Percentiles rank a stretch among this genome's conserved stretches.
Conservation (phyloP, 805 yeast species). For the Jamesozyma gamospora region DNA sequence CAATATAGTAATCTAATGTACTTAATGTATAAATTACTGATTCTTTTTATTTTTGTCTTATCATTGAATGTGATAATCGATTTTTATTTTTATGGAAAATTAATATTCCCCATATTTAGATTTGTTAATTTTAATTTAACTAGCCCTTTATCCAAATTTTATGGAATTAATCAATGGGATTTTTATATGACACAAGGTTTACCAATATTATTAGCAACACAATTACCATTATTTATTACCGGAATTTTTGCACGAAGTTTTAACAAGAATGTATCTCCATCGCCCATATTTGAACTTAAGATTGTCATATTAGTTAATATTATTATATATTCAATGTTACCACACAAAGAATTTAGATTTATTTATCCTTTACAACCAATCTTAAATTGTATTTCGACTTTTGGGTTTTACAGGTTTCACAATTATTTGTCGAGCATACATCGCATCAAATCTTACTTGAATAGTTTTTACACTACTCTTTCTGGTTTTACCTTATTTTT, state of each 20-base stretch:
- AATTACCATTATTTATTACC: conserved; percentile 48
- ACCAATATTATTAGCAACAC: conserved; percentile 63
- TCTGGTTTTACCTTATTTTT: conserved; percentile 14
- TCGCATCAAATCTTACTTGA: not conserved
- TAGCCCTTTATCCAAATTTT: conserved; percentile 63
- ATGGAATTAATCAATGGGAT: conserved; percentile 78
- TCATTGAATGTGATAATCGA: conserved; percentile 40
- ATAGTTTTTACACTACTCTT: conserved; percentile 4
- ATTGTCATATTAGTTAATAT: conserved; percentile 36
- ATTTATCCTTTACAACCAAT: conserved; percentile 78
- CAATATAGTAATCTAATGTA: conserved; percentile 6
- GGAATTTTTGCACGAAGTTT: conserved; percentile 29
- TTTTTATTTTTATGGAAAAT: conserved; percentile 44
- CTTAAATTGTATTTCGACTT: conserved; percentile 43
- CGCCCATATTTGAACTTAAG: conserved; percentile 18
- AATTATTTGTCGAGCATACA: conserved; percentile 4
- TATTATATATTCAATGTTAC: conserved; percentile 48
- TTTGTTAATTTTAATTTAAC: conserved; percentile 73
- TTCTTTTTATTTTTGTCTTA: conserved; percentile 23
- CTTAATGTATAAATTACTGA: conserved; percentile 15
- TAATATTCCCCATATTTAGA: conserved; percentile 53
- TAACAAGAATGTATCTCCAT: conserved; percentile 2
- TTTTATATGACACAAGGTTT: conserved; percentile 77
- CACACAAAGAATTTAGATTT: conserved; percentile 88
- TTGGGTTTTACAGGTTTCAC: conserved; percentile 19